These are phyloP conservation scores for Porpolomopsis calyptriformis DNA, from an alignment of 768 basidiomycete genomes.

Conservation along the genomic window DNA sequence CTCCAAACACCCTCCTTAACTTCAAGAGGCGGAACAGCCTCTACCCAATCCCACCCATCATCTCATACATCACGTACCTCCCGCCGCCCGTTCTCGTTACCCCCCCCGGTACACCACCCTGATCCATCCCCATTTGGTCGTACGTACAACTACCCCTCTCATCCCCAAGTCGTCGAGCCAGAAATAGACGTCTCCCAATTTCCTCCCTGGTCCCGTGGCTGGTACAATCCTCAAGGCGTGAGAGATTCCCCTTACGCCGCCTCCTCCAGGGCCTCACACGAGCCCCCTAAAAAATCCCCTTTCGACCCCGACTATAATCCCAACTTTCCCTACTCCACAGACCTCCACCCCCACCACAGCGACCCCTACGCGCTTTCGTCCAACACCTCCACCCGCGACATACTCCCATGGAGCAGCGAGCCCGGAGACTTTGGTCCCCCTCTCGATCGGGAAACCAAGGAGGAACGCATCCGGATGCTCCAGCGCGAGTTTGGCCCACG, in stretches of 20 bases:
- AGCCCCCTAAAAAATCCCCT: constrained; percentile 21
- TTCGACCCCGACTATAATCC: constrained; percentile 25
- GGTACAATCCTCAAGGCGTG: constrained; percentile 35
- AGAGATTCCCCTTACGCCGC: constrained; percentile 15
- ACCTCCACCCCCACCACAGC: constrained; percentile 16
- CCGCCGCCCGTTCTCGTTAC: constrained; percentile 17
- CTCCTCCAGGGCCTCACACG: constrained; percentile 14
- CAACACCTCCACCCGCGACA: constrained; percentile 28
- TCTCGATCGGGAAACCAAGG: constrained; percentile 44
- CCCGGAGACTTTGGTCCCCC: constrained; percentile 32
- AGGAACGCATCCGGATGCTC: constrained; percentile 62
- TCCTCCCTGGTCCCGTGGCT: constrained; percentile 52
- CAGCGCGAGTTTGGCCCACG: constrained; percentile 51
- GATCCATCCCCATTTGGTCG: constrained; percentile 8
- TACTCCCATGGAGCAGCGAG: constrained; percentile 46
- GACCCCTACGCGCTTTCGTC: constrained; percentile 24
- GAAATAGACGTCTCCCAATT: constrained; percentile 55
- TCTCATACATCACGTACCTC: constrained; percentile 32
- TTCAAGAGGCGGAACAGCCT: constrained; percentile 33
- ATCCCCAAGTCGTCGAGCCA: constrained; percentile 18
- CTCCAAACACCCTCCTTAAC: constrained; percentile 28
- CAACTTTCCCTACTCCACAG: constrained; percentile 13
- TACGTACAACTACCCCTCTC: constrained; percentile 11
- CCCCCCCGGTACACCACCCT: constrained; percentile 13
- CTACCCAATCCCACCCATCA: constrained; percentile 40